Evolutionary conservation across 23 red algal genomes (phyloP).

Genomic region (Gracilaria gracilis): DNA sequence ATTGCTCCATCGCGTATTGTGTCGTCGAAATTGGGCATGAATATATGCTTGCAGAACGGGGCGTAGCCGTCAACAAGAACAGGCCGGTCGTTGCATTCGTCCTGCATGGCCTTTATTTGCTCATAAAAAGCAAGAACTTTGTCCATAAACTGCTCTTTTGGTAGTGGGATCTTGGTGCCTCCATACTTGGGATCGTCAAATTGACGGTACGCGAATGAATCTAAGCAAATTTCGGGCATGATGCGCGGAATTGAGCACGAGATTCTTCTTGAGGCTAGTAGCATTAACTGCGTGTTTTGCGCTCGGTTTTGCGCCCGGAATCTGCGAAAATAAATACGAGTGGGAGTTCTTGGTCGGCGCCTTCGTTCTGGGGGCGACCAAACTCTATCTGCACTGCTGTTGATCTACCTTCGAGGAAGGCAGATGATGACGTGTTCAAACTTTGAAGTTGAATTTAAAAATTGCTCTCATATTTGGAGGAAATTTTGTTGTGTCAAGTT

Average conservation of each 20-base stretch:
- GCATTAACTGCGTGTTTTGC: slow-evolving; percentile 2
- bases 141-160: slow-evolving; percentile 56
- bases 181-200: slow-evolving; percentile 80
- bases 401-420: no score
- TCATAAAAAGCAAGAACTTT: slow-evolving; percentile 39
- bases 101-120: slow-evolving; percentile 19
- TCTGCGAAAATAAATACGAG: no score
- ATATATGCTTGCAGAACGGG: slow-evolving; percentile 95
- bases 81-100: slow-evolving; percentile 55
- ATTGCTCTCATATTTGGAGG: no score
- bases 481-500: no score
- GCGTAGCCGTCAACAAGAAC: slow-evolving; percentile 93
- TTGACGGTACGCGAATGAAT: slow-evolving; percentile 81
- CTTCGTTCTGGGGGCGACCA: no score
- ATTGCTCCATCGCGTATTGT: slow-evolving; percentile 36
- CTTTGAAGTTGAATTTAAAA: no score
- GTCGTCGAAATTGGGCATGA: slow-evolving; percentile 82
- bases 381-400: no score
- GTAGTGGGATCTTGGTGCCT: slow-evolving; percentile 79
- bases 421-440: no score
- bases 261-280: neutral
- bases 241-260: neutral
- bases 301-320: no score
- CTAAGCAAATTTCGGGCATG: slow-evolving; percentile 63
- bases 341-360: no score